Evolutionary conservation across 129 eudicot genomes (phyloP), one percentile per base, ranked within the genome.

Genomic region (Heracleum sosnowskyi): DNA sequence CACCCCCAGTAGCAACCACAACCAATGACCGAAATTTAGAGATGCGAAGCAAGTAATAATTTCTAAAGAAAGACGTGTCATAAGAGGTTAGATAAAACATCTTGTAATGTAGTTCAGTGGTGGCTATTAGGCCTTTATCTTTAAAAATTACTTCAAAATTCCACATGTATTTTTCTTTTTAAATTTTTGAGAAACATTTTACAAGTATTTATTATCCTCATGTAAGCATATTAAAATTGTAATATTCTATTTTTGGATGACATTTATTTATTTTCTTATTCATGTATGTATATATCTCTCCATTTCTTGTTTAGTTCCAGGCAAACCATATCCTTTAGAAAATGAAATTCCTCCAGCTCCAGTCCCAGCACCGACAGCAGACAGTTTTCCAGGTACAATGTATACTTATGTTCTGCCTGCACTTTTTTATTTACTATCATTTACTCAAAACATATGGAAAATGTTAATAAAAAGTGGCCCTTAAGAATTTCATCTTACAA

Each of bases 251-350:
- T 44, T 11, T 44, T 5, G 24, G 35, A 7, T n/a, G 46, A 69
- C 64, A 34, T 36, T 35, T 34, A 6, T 35, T 22, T 33, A 11
- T 41, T 42, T 20, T 41, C 22, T 26, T 20, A 26, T 47, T 16
- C 17, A 2, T 47, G 12, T 47, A 4, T 47, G 39, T 10, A 41
- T 57, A 34, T 28, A 31, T 46, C 26, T 34, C 12, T 68, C 26
- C 47, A 11, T 29, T 15, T 72, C 75, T 74, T 80, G 20, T 44
- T 87, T 80, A 95, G 98, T 86, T 84, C 99, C 99, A 51, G 99
- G 99, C 24, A 92, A 90, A 73, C 96, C 99, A 26, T 91, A 91
- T 87, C 91, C 89, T 17, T 24, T 79, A 31, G 79, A 84, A 78
- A 86, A 78, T 75, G 78, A 36, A 35, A 82, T 80, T 68, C 29